Percentiles rank a stretch among this genome's conserved stretches.
Conservation (phyloP, 345 rosid genomes). For the Populus davidiana region DNA sequence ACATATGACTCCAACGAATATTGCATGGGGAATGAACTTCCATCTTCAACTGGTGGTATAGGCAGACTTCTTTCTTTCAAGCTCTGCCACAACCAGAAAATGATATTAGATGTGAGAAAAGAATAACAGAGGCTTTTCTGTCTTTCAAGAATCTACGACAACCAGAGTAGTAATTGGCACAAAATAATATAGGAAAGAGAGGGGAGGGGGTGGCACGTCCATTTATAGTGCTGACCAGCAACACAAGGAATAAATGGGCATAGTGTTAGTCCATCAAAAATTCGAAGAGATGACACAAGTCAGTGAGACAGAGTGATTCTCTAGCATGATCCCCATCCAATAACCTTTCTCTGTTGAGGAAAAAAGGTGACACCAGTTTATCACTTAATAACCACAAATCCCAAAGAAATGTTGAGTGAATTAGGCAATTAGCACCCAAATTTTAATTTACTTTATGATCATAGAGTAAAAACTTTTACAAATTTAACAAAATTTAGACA, state of each 20-base stretch:
- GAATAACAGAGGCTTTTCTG: not conserved
- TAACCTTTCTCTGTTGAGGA: not conserved
- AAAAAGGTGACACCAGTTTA: not conserved
- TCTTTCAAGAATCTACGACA: slow-evolving; percentile 4
- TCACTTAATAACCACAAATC: not conserved
- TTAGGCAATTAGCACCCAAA: too few species aligned
- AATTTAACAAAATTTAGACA: too few species aligned
- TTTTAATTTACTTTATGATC: too few species aligned
- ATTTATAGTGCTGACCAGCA: not conserved
- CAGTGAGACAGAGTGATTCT: not conserved
- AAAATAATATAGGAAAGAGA: not conserved
- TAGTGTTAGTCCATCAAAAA: not conserved
- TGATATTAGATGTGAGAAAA: not conserved
- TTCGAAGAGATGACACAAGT: not conserved
- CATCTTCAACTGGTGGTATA: slow-evolving; percentile 28
- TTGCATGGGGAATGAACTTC: slow-evolving; percentile 26
- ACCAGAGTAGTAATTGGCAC: too few species aligned
- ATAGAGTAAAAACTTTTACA: too few species aligned
- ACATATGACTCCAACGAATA: slow-evolving; percentile 49
- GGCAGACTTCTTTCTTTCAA: slow-evolving; percentile 44
- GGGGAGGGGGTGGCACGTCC: not conserved
- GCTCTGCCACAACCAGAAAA: slow-evolving; percentile 34
- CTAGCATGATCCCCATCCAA: not conserved
- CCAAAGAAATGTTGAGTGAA: not conserved
- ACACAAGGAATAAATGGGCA: not conserved